Evolutionary conservation across 2,329 filamentous ascomycete genomes (phyloP).

Genomic region (Sarocladiaceae sp.): DNA sequence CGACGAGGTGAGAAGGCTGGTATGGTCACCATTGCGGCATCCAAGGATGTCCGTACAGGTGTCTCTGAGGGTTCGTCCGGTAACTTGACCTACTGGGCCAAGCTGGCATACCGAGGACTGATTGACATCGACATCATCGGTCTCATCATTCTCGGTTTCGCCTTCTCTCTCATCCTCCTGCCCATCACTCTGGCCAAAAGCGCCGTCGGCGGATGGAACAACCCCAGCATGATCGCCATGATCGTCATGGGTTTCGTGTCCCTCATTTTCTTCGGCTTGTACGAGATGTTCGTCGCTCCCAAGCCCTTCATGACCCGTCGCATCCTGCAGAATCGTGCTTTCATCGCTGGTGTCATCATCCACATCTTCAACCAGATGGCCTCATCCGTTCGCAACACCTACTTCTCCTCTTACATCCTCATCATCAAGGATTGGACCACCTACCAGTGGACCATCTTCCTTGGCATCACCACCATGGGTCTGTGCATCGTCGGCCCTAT

Average conservation of each 20-base stretch:
- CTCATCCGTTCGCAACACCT: constrained; percentile 30
- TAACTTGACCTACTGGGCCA: constrained; percentile 16
- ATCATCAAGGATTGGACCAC: constrained; percentile 37
- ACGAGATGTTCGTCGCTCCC: constrained; percentile 27
- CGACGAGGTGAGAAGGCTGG: constrained; percentile 52
- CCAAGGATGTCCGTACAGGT: constrained; percentile 29
- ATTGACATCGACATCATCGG: constrained; percentile 57
- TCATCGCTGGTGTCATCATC: constrained; percentile 24
- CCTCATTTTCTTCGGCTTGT: constrained; percentile 28
- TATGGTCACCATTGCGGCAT: constrained; percentile 32
- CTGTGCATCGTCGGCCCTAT: constrained; percentile 32
- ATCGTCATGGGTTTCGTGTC: constrained; percentile 20
- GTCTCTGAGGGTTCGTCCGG: constrained; percentile 9
- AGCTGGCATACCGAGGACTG: constrained; percentile 30
- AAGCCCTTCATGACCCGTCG: constrained; percentile 28
- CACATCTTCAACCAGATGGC: constrained; percentile 30
- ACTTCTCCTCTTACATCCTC: constrained; percentile 33
- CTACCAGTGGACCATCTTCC: constrained; percentile 37
- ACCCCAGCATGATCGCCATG: constrained; percentile 24
- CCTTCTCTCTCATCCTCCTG: constrained; percentile 56
- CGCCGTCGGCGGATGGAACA: constrained; percentile 28
- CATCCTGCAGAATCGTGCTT: constrained; percentile 26
- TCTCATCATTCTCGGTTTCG: constrained; percentile 51
- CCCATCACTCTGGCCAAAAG: constrained; percentile 52
- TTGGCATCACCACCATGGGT: constrained; percentile 33